Conservation (phyloP, 805 yeast species). For the Metschnikowia lunata region DNA sequence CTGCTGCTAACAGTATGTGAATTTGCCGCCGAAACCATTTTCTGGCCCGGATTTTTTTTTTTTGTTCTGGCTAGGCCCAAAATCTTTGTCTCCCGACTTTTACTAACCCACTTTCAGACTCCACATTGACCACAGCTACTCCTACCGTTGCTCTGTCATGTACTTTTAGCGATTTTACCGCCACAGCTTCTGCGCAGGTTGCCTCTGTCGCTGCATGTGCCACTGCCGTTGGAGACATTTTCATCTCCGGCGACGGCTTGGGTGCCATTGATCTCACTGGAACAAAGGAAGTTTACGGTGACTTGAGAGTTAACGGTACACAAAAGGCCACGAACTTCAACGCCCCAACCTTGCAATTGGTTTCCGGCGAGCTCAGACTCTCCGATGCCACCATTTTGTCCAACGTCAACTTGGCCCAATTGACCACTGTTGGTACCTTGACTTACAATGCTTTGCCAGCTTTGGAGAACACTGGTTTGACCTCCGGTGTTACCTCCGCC, state of each 20-base stretch:
- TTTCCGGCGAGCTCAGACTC: conserved; percentile 67
- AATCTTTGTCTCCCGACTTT: neutral
- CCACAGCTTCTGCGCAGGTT: conserved; percentile 75
- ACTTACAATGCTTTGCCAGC: conserved; percentile 84
- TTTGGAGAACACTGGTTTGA: conserved; percentile 63
- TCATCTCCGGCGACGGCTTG: conserved; percentile 56
- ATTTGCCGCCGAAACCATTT: no score
- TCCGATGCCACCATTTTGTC: conserved; percentile 60
- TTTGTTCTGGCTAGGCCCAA: neutral
- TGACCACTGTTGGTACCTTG: conserved; percentile 78
- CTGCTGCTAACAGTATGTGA: conserved; percentile 29
- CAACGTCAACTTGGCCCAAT: conserved; percentile 68
- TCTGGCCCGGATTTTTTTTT: neutral
- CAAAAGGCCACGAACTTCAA: conserved; percentile 56
- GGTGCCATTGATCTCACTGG: conserved; percentile 67
- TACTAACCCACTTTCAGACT: conserved; percentile 27
- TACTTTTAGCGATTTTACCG: conserved; percentile 62
- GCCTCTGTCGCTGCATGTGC: conserved; percentile 70
- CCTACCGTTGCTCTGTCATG: conserved; percentile 62
- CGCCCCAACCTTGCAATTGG: conserved; percentile 74
- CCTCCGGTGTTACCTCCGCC: conserved; percentile 67
- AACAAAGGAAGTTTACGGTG: conserved; percentile 74
- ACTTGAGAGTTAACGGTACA: conserved; percentile 62
- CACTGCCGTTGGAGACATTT: conserved; percentile 75
- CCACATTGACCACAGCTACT: conserved; percentile 46